These are phyloP conservation scores for Trametes meyenii DNA, from an alignment of 768 basidiomycete genomes.

Conservation along the genomic window DNA sequence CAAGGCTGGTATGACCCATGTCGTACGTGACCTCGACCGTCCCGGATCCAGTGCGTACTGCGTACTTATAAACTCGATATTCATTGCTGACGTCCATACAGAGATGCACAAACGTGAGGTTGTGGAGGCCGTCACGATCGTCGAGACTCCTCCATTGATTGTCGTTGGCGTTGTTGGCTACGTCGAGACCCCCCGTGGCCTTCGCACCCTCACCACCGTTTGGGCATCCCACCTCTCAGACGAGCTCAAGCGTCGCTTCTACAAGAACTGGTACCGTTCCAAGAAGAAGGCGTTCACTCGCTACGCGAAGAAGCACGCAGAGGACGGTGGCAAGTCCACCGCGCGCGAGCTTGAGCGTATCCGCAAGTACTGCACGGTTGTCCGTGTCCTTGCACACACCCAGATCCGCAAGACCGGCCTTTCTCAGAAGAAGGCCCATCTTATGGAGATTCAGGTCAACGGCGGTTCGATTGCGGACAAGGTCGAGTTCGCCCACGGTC, in stretches of 20 bases:
- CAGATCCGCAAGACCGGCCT: slow-evolving; percentile 98
- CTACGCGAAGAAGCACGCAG: slow-evolving; percentile 99
- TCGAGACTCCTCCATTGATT: slow-evolving; percentile 97
- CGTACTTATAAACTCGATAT: not conserved
- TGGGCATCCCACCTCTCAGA: slow-evolving; percentile 98
- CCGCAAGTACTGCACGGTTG: slow-evolving; percentile 99
- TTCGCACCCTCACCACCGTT: slow-evolving; percentile 97
- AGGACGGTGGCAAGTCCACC: slow-evolving; percentile 89
- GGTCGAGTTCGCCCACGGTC: slow-evolving; percentile 89
- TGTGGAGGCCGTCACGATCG: slow-evolving; percentile 93
- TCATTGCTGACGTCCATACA: slow-evolving; percentile 36
- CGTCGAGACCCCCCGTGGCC: slow-evolving; percentile 98
- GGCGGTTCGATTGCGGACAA: slow-evolving; percentile 96
- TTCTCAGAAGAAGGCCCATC: slow-evolving; percentile 98
- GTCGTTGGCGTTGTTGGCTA: slow-evolving; percentile 98
- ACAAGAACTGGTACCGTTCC: slow-evolving; percentile 99
- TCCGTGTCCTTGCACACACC: slow-evolving; percentile 98
- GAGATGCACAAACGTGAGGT: slow-evolving; percentile 99
- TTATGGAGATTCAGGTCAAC: slow-evolving; percentile 99
- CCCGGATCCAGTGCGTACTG: slow-evolving; percentile 93
- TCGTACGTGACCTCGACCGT: slow-evolving; percentile 98
- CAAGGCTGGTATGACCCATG: slow-evolving; percentile 99
- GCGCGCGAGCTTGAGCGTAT: slow-evolving; percentile 98
- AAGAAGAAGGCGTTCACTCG: slow-evolving; percentile 99
- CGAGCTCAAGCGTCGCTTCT: slow-evolving; percentile 98